Evolutionary conservation across 2,329 filamentous ascomycete species (phyloP).

Genomic region (Didymella pomorum): DNA sequence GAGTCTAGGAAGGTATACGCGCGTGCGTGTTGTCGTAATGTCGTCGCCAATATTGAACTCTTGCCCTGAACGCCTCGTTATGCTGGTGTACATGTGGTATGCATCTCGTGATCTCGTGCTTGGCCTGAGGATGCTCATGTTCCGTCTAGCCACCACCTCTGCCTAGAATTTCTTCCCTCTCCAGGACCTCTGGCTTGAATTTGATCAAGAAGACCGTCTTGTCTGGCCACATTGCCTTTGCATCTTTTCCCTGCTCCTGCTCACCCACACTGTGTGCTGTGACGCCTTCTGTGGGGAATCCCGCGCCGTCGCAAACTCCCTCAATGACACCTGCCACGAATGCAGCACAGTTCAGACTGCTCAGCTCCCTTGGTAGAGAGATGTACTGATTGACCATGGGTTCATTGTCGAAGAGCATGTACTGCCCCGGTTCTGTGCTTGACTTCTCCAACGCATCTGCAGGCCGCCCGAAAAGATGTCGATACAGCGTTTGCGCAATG

Average conservation of each 20-base stretch:
- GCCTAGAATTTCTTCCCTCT: constrained; percentile 84
- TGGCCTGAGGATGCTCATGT: not conserved
- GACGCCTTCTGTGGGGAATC: constrained; percentile 82
- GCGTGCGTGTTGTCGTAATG: not conserved
- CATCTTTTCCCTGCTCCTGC: constrained; percentile 60
- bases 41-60: not conserved
- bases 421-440: constrained; percentile 86
- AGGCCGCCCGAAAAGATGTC: constrained; percentile 87
- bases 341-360: constrained; percentile 92
- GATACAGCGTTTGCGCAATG: constrained; percentile 91
- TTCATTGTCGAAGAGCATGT: constrained; percentile 99
- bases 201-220: constrained; percentile 96
- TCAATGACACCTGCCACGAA: constrained; percentile 96
- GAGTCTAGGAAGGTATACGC: not conserved
- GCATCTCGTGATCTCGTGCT: too few relatives aligned
- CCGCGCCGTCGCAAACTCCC: constrained; percentile 92
- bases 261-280: constrained; percentile 78
- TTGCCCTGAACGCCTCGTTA: constrained; percentile 13
- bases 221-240: constrained; percentile 79
- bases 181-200: constrained; percentile 89
- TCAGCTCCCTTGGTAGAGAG: constrained; percentile 93
- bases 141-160: constrained; percentile 57
- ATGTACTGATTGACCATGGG: constrained; percentile 95
- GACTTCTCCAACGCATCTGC: constrained; percentile 94
- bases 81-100: not conserved